Conservation (phyloP, 1,284 basidiomycete species). For the Rhizoctonia solani region DNA sequence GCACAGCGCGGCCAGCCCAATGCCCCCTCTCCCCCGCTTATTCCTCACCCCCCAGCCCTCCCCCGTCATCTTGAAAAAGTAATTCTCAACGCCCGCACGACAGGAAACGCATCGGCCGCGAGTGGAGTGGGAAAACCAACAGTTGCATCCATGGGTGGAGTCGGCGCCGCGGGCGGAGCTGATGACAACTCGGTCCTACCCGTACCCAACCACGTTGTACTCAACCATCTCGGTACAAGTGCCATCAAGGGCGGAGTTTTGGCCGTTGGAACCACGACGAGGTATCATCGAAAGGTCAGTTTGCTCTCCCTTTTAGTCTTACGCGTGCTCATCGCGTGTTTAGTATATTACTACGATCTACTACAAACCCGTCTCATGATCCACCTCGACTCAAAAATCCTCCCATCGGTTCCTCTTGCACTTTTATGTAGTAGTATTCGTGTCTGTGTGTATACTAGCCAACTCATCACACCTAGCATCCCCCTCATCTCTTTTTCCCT, state of each 20-base stretch:
- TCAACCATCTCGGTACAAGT: constrained; percentile 95
- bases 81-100: constrained; percentile 68
- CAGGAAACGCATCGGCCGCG: constrained; percentile 47
- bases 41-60: constrained; percentile 83
- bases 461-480: not conserved
- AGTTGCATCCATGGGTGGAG: constrained; percentile 34
- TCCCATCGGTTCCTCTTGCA: not conserved
- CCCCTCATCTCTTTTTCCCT: not conserved
- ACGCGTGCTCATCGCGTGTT: not conserved
- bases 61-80: constrained; percentile 93
- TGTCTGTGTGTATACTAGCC: constrained; percentile 32
- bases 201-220: constrained; percentile 91
- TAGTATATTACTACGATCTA: constrained; percentile 71
- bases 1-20: constrained; percentile 48
- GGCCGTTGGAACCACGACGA: constrained; percentile 89
- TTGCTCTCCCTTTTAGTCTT: constrained; percentile 39
- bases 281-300: constrained; percentile 89
- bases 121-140: constrained; percentile 38
- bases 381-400: constrained; percentile 6
- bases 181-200: constrained; percentile 94
- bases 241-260: constrained; percentile 94
- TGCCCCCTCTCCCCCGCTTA: constrained; percentile 64
- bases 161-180: constrained; percentile 46
- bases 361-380: constrained; percentile 57
- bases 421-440: constrained; percentile 3